Conservation (phyloP, 805 yeast species). For the Saccharomycopsis schoenii region DNA sequence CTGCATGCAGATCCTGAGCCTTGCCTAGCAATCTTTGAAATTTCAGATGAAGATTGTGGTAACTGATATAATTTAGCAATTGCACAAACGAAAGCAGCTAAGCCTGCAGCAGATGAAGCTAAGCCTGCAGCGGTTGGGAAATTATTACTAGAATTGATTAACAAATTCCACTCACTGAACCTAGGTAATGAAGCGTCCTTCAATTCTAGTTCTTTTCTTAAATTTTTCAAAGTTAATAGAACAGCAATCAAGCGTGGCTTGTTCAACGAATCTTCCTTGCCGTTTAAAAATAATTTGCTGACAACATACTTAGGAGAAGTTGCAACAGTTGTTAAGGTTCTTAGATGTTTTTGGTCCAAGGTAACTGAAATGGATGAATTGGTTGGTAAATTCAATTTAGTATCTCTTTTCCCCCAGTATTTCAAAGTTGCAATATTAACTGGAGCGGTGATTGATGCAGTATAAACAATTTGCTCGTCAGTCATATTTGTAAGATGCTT, state of each 20-base stretch:
- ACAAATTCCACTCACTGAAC: constrained; percentile 55
- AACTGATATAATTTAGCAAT: constrained; percentile 75
- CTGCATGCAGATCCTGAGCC: constrained; percentile 99
- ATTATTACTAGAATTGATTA: constrained; percentile 86
- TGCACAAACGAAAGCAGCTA: constrained; percentile 90
- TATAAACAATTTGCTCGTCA: constrained; percentile 28
- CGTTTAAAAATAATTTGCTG: constrained; percentile 80
- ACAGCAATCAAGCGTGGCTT: constrained; percentile 37
- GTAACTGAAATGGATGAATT: constrained; percentile 95
- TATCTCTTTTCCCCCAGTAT: constrained; percentile 98
- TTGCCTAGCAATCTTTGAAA: constrained; percentile 90
- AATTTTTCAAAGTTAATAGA: constrained; percentile 58
- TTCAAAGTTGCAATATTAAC: constrained; percentile 95
- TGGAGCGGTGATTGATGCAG: constrained; percentile 89
- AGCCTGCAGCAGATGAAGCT: constrained; percentile 97
- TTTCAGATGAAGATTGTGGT: constrained; percentile 76
- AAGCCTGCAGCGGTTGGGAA: constrained; percentile 99
- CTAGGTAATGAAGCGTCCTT: constrained; percentile 45
- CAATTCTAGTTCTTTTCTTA: constrained; percentile 54
- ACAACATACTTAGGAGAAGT: constrained; percentile 44
- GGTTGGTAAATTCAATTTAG: constrained; percentile 81
- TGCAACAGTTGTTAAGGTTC: constrained; percentile 86
- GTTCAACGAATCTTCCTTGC: constrained; percentile 62
- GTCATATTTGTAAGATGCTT: neutral
- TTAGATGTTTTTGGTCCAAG: constrained; percentile 77